Base-by-base conservation (phyloP, 225 moss, liverwort and hornwort species). In the Lunularia cruciata region DNA sequence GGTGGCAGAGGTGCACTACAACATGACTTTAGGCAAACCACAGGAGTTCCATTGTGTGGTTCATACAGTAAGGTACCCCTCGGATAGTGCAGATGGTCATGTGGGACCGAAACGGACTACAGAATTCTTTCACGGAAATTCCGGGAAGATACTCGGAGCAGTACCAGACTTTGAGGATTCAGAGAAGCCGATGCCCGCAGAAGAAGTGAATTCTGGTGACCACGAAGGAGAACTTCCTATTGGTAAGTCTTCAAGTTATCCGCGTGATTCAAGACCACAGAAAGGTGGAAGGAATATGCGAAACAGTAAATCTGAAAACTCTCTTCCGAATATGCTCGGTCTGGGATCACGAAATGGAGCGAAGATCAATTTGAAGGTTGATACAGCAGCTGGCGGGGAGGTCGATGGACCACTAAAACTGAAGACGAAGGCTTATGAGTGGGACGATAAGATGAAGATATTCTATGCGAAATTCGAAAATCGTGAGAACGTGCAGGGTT, bases 21-120 rank as follows among this genome's bases (percentile, higher is more conserved):
- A 67, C 51, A 49, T 67, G 51, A 35, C 34, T 51, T 38, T 67
- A 13, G 67, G 67, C 35, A 67, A 67, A 37, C 67, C 67, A 5
- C 67, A 67, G 37, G 47, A 35, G n/a, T 67, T 67, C 67, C 6
- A 36, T 20, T 8, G 51, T 15, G 1, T 64, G 28, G 25, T 64
- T 14, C 45, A 28, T 3, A 64, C 42, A 5, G 9, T 64, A 64
- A 19, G 15, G 27, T 43, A 20, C 18, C 19, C 7, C n/a, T 8
- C 14, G 12, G 46, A 11, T 3, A 14, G 12, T 18, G 9, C 27
- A 45, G 13, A 40, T 16, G 45, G 45, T 19, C 15, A 8, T 8
- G 16, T 31, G 63, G 13, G 45, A 28, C 42, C 27, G 45, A 47
- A 19, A 28, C 45, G 46, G 31, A 31, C 19, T 64, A 7, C 63